A percentile compares a stretch with the other conserved stretches of the same genome.
Evolutionary conservation across 805 yeast genomes (phyloP).

Genomic region (Jamesozyma jinghongensis): DNA sequence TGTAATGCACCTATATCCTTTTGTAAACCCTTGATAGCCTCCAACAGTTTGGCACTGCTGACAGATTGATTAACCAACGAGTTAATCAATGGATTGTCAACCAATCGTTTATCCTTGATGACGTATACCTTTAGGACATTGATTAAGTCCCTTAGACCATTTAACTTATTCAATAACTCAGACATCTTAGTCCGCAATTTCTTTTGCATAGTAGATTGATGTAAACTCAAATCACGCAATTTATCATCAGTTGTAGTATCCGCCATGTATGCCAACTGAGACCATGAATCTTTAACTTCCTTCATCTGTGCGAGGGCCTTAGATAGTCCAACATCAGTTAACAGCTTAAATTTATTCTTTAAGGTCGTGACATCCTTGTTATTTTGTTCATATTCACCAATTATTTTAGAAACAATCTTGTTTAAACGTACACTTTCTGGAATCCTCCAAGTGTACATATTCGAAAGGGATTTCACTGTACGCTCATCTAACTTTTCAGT

Average conservation of each 20-base stretch:
- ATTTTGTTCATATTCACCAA: neutral
- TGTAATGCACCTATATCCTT: conserved; percentile 15
- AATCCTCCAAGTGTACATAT: conserved; percentile 33
- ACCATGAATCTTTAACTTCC: conserved; percentile 5
- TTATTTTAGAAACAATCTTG: conserved; percentile 6
- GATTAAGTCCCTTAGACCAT: conserved; percentile 13
- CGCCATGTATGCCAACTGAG: conserved; percentile 8
- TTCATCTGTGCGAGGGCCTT: neutral
- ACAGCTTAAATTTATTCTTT: neutral
- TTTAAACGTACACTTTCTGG: conserved; percentile 19
- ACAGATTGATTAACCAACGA: conserved; percentile 13
- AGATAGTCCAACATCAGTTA: neutral
- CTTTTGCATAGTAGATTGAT: conserved; percentile 16
- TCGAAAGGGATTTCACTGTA: conserved; percentile 20
- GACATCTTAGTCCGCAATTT: conserved; percentile 18
- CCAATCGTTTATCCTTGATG: conserved; percentile 8
- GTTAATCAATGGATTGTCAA: conserved; percentile 12
- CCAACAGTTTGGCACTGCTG: conserved; percentile 13
- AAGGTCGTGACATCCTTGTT: conserved; percentile 4
- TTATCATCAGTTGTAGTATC: conserved; percentile 2
- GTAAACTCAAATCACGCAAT: conserved; percentile 14
- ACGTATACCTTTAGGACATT: conserved; percentile 17
- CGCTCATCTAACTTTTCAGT: conserved; percentile 18
- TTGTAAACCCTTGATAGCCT: conserved; percentile 17
- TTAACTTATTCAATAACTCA: conserved; percentile 8